phyloP scores from a whole-genome alignment of 2,329 filamentous ascomycete genomes.

The Trichophyton schoenleinii region DNA sequence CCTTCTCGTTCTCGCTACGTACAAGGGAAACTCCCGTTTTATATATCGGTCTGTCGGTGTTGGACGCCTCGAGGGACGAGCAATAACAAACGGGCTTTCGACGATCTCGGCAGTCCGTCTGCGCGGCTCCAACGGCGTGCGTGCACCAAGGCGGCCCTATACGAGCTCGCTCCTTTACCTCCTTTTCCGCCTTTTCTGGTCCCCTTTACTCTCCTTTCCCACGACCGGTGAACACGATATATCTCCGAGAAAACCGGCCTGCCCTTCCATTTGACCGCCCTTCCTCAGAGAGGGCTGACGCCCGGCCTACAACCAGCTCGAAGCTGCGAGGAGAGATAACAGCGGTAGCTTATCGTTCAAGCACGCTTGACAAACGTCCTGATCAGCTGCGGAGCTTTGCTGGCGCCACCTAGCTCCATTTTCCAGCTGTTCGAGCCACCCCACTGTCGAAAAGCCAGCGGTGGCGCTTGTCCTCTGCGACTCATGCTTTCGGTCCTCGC shows the following conservation, averaged over 20 bases:
- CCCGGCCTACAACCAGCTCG: background rate
- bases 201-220: background rate
- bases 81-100: background rate
- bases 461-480: slow-evolving; percentile 3
- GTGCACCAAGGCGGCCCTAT: background rate
- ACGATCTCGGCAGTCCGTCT: background rate
- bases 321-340: too few relatives aligned
- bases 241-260: background rate
- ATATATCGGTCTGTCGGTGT: background rate
- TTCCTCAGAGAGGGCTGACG: background rate
- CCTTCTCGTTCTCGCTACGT: background rate
- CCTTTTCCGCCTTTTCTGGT: background rate
- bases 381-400: background rate
- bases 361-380: background rate
- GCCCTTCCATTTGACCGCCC: background rate
- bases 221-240: background rate
- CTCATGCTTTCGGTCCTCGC: slow-evolving; percentile 13
- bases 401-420: background rate
- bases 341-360: background rate
- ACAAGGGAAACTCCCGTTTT: background rate
- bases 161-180: too few relatives aligned
- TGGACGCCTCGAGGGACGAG: background rate
- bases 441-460: background rate
- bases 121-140: background rate
- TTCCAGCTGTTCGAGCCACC: background rate